phyloP scores from a whole-genome alignment of 2,329 filamentous ascomycete genomes.

The Neofusicoccum ribis region DNA sequence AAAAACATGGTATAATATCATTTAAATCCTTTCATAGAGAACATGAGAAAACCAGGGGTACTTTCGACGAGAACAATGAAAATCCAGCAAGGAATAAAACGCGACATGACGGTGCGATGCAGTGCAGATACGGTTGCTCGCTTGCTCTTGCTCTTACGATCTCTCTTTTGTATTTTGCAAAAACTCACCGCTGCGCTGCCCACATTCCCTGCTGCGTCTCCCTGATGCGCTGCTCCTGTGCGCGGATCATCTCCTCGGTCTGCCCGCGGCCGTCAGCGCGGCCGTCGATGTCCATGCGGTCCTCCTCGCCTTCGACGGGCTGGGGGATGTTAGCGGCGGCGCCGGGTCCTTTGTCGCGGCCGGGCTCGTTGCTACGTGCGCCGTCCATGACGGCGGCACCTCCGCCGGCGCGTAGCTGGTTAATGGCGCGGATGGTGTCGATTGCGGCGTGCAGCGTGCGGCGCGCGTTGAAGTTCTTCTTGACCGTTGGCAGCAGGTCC shows the following conservation, averaged over 20 bases:
- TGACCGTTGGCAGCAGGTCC: conserved; percentile 64
- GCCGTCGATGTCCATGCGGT: conserved; percentile 57
- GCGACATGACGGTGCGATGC: neutral
- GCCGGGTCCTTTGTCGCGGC: conserved; percentile 17
- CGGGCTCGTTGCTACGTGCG: conserved; percentile 57
- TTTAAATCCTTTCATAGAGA: neutral
- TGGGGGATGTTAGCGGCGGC: conserved; percentile 21
- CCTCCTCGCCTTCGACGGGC: conserved; percentile 15
- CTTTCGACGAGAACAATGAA: neutral
- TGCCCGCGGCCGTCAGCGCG: conserved; percentile 61
- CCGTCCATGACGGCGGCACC: conserved; percentile 63
- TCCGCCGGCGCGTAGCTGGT: conserved; percentile 64
- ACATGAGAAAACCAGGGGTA: neutral
- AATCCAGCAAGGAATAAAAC: neutral
- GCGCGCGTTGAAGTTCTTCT: conserved; percentile 70
- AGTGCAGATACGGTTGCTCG: too few species aligned
- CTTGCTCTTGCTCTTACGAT: too few species aligned
- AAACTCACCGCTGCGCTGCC: conserved; percentile 27
- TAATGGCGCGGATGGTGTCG: conserved; percentile 67
- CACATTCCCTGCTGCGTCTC: conserved; percentile 61
- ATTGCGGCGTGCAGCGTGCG: conserved; percentile 67
- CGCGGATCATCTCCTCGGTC: conserved; percentile 62
- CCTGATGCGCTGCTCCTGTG: conserved; percentile 60
- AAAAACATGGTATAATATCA: neutral
- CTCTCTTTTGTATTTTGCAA: neutral